Base-by-base conservation (phyloP, 495 filamentous ascomycete genomes). In the Aspergillus saccharolyticus region DNA sequence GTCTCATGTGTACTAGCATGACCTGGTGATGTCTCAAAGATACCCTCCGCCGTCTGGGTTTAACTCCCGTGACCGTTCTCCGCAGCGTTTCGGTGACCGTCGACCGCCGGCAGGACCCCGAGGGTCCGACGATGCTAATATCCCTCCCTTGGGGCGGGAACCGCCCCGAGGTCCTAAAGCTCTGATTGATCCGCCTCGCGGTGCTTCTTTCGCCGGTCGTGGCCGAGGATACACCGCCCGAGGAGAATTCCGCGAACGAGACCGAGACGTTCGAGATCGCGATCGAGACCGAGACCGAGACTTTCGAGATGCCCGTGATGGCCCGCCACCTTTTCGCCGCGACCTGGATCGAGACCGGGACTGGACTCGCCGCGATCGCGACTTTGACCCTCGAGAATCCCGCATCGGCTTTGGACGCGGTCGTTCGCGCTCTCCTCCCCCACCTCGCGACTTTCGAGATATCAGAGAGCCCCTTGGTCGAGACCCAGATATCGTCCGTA, bases 131-230 rank as follows among this genome's bases (percentile, higher is more conserved):
- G 75, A 77, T 61, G 67, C 61, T 14, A 71, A 62, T 57, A 55
- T 61, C 15, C 58, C 66, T 33, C 66, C 74, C 12, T 64, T 78
- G 19, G 73, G 72, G 21, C 65, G 82, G 51, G 81, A 84, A 50
- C 85, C 88, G 0, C 89, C 89, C 1, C 77, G 86, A 39, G 89
- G 84, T 3, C 89, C 89, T 0, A 88, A 87, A 65, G 88, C 84
- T 8, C 64, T 87, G 54, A 74, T 87, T 19, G 86, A 89, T 61
- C 70, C 83, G 3, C 81, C 85, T 28, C 80, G 83, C 62, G 85
- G 85, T 15, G 71, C 69, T 2, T 64, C 63, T 6, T 79, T 72
- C 57, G 65, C 68, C 57, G 71, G 71, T 52, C 71, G 78, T 53
- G 77, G 77, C 6, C 71, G 78, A 62, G 78, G 78, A 17, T 77